A percentile compares a stretch with the other conserved stretches of the same genome.
These are phyloP conservation scores for Salix viminalis DNA, from an alignment of 345 rosid genomes.

Conservation along the genomic window DNA sequence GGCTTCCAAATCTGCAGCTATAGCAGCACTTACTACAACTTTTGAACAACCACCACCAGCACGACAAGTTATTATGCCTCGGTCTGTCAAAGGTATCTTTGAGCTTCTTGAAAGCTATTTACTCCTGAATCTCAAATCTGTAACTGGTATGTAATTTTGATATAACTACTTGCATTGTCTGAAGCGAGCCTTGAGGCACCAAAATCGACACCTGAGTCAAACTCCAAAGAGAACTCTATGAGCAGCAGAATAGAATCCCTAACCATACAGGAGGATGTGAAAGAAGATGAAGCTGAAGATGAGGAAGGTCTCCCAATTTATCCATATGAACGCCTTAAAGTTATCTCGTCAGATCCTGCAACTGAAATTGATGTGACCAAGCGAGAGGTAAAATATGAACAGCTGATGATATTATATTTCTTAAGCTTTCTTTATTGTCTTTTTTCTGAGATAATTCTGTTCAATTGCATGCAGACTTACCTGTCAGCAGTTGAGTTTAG, in stretches of 20 bases:
- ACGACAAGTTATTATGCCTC: constrained; percentile 63
- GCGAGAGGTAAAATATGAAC: constrained; percentile 63
- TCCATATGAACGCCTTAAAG: constrained; percentile 80
- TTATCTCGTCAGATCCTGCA: constrained; percentile 59
- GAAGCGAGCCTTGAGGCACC: constrained; percentile 51
- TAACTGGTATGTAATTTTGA: constrained; percentile 4
- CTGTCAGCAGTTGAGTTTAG: constrained; percentile 63
- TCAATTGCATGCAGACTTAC: constrained; percentile 55
- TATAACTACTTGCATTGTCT: constrained; percentile 19
- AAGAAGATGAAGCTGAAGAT: constrained; percentile 88
- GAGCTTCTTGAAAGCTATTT: not conserved
- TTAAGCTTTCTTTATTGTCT: not conserved
- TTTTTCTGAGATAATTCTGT: constrained; percentile 3
- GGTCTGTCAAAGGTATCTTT: constrained; percentile 62
- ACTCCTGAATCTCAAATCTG: not conserved
- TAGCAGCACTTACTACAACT: constrained; percentile 59
- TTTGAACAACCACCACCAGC: constrained; percentile 68
- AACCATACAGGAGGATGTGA: constrained; percentile 81
- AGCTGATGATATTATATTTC: not conserved
- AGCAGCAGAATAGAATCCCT: constrained; percentile 72
- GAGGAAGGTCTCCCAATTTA: constrained; percentile 77
- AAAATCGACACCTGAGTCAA: constrained; percentile 46
- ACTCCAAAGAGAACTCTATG: constrained; percentile 59
- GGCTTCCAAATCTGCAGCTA: constrained; percentile 61
- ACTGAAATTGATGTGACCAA: constrained; percentile 86